Base-by-base conservation (phyloP, 345 rosid genomes). In the Citrus medica region DNA sequence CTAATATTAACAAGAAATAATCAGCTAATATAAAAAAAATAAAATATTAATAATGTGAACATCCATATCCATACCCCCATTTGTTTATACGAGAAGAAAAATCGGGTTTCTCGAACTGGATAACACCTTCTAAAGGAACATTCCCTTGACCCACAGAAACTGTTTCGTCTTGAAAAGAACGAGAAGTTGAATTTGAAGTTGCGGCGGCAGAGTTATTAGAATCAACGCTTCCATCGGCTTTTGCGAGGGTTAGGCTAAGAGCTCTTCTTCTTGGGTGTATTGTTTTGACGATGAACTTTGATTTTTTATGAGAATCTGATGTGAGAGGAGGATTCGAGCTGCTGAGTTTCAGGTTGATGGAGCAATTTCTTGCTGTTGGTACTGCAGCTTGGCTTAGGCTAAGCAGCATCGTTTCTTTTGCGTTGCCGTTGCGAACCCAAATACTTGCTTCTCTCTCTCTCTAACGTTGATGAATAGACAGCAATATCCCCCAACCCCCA, bases 91-190 rank as follows among this genome's bases (percentile, higher is more conserved):
- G 80, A 32, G 94, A 85, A 80, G 94, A 80, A 13, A 81, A 78
- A 25, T 53, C 77, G 78, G 92, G 93, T 77, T 90, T 93, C 51
- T 93, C 99, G 81, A 93, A 92, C 75, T 91, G 99, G 75, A 93
- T 95, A 28, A 93, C 99, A 27, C 99, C 99, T 78, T 95, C 98
- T 64, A 93, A 79, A 71, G 95, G 92, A 58, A 93, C 91, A 59
- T 84, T 84, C 70, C 92, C 93, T 59, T 85, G 92, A 75, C 87
- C 87, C 63, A 92, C 91, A 13, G 90, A 83, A 64, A 89, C 89
- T 22, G 95, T 84, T 38, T 82, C 88, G 48, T 85, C 81, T 24
- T 42, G 58, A 53, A 81, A 72, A 6, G 90, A 76, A 60, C 80
- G 64, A 66, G 88, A 77, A 35, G 84, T 5, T n/a, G 88, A 55